Evolutionary conservation across 306 rosid species (phyloP).

Genomic region (Glycine tomentella): DNA sequence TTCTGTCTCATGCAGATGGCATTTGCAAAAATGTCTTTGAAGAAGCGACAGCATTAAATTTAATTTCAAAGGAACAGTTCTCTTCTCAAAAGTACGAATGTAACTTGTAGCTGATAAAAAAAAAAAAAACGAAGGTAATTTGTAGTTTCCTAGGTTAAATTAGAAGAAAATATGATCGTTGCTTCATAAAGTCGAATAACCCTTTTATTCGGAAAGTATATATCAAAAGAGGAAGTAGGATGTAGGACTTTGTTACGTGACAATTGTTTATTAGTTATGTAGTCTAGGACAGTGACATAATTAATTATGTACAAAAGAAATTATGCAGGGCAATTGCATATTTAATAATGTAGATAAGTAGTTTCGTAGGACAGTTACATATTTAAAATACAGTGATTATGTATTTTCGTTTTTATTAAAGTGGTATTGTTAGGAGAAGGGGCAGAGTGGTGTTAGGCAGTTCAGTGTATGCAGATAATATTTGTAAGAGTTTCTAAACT

Average conservation of each 20-base stretch:
- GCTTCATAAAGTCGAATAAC: background rate
- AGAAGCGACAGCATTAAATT: slow-evolving; percentile 42
- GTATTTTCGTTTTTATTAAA: too few species aligned
- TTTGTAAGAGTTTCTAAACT: too few species aligned
- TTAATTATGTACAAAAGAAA: too few species aligned
- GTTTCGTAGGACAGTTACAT: background rate
- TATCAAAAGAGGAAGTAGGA: too few species aligned
- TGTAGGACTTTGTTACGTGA: too few species aligned
- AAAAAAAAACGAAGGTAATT: too few species aligned
- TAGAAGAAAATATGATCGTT: background rate
- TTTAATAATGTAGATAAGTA: background rate
- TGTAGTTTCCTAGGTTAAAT: background rate
- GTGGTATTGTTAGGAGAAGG: too few species aligned
- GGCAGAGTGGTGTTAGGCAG: too few species aligned
- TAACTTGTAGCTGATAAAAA: too few species aligned
- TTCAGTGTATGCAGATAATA: too few species aligned
- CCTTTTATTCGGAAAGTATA: too few species aligned
- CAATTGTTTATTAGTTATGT: background rate
- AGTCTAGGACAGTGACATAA: background rate
- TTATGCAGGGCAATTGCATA: background rate
- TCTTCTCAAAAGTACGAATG: background rate
- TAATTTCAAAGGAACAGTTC: background rate
- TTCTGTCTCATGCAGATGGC: slow-evolving; percentile 55
- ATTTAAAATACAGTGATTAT: too few species aligned
- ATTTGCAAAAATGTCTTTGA: slow-evolving; percentile 48